These are phyloP conservation scores for Cutaneotrichosporon dermatis DNA, from an alignment of 1,284 basidiomycete species.

Conservation along the genomic window DNA sequence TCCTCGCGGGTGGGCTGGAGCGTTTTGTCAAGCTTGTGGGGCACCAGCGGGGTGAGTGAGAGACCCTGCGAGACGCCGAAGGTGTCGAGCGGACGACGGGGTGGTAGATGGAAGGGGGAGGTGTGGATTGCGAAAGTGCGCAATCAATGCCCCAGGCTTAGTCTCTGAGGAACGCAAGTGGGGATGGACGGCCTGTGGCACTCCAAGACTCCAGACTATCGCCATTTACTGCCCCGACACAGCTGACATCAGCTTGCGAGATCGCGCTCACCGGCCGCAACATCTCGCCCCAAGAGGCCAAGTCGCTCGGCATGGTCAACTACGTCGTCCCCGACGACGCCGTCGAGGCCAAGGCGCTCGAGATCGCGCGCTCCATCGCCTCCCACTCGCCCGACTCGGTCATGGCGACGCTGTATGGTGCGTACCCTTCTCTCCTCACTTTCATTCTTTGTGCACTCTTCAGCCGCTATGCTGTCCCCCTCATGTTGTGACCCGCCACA, in stretches of 20 bases:
- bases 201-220: too few relatives aligned
- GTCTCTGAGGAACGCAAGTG: neutral
- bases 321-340: constrained; percentile 18
- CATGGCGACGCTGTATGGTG: constrained; percentile 13
- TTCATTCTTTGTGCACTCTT: too few relatives aligned
- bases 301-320: constrained; percentile 17
- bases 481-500: neutral
- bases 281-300: constrained; percentile 14
- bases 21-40: constrained; percentile 17
- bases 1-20: constrained; percentile 14
- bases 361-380: constrained; percentile 11
- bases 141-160: too few relatives aligned
- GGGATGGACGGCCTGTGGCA: neutral
- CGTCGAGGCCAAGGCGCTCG: constrained; percentile 14
- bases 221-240: neutral
- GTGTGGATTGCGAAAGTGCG: too few relatives aligned
- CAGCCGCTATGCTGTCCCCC: too few relatives aligned
- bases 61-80: neutral
- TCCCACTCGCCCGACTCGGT: constrained; percentile 19
- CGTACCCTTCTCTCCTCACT: neutral
- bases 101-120: neutral
- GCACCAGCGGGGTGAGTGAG: constrained; percentile 11
- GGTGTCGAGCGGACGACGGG: too few relatives aligned
- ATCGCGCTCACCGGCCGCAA: constrained; percentile 15
- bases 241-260: constrained; percentile 11